These are phyloP conservation scores for Cyberlindnera suaveolens DNA, from an alignment of 805 yeast genomes.

Conservation along the genomic window DNA sequence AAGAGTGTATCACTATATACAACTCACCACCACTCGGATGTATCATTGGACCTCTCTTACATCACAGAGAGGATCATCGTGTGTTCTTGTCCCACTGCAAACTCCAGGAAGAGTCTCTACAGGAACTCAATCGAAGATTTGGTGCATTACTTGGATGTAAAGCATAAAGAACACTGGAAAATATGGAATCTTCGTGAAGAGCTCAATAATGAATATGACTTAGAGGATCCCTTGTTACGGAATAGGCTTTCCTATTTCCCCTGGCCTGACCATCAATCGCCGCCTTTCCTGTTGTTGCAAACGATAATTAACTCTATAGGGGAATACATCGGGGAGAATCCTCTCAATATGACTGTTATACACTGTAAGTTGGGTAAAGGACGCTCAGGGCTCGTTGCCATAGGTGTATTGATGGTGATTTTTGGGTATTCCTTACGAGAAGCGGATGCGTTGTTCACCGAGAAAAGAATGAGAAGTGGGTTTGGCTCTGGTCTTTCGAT, in stretches of 20 bases:
- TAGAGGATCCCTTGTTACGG: conserved; percentile 1
- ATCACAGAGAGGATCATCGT: conserved; percentile 62
- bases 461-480: conserved; percentile 46
- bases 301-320: conserved; percentile 39
- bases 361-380: conserved; percentile 95
- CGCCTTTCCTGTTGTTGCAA: conserved; percentile 51
- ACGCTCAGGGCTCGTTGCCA: conserved; percentile 71
- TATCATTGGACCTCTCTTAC: conserved; percentile 57
- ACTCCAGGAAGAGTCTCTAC: conserved; percentile 36
- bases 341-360: conserved; percentile 50
- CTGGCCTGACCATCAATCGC: conserved; percentile 74
- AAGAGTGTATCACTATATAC: background rate
- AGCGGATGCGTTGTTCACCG: conserved; percentile 49
- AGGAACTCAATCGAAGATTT: conserved; percentile 49
- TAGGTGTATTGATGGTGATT: conserved; percentile 61
- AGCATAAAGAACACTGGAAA: conserved; percentile 54
- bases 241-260: conserved; percentile 31
- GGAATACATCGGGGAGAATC: conserved; percentile 30
- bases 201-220: conserved; percentile 34
- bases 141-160: conserved; percentile 36
- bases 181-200: conserved; percentile 70
- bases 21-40: background rate
- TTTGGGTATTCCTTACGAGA: conserved; percentile 32
- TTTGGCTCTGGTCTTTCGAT: conserved; percentile 69
- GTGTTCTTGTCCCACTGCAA: conserved; percentile 65